Evolutionary conservation across 192 early-diverging fungal species (phyloP).

Genomic region (Kappamyces sp.): DNA sequence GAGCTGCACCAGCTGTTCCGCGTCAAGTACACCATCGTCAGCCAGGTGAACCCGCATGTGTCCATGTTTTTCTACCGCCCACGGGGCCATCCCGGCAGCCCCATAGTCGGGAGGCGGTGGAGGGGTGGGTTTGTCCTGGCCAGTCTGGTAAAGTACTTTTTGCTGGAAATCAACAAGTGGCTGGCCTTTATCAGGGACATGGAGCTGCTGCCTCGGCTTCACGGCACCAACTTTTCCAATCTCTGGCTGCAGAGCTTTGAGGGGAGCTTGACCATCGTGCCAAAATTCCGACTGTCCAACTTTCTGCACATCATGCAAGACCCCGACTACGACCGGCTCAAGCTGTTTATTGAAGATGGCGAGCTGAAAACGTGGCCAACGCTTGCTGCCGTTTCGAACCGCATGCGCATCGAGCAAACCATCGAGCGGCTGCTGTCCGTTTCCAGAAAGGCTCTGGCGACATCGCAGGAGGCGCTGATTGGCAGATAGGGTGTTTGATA

Average conservation of each 20-base stretch:
- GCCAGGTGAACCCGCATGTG: slow-evolving; percentile 85
- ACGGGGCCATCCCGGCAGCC: slow-evolving; percentile 68
- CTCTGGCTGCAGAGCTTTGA: slow-evolving; percentile 89
- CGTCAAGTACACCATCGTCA: slow-evolving; percentile 81
- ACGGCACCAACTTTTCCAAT: slow-evolving; percentile 73
- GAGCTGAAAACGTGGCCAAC: slow-evolving; percentile 14
- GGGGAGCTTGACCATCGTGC: slow-evolving; percentile 78
- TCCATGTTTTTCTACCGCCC: slow-evolving; percentile 84
- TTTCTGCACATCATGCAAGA: neutral
- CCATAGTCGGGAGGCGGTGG: slow-evolving; percentile 53
- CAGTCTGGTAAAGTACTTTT: slow-evolving; percentile 72
- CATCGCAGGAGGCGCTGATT: no score
- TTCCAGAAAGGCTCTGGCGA: neutral
- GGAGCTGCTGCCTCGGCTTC: slow-evolving; percentile 67
- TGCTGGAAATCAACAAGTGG: slow-evolving; percentile 87
- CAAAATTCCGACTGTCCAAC: neutral
- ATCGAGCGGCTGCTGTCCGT: neutral
- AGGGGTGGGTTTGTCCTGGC: slow-evolving; percentile 84
- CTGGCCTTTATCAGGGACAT: slow-evolving; percentile 73
- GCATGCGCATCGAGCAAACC: neutral
- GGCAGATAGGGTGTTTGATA: no score
- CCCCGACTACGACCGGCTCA: neutral
- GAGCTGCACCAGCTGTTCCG: slow-evolving; percentile 72
- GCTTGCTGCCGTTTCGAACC: neutral
- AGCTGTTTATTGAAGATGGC: neutral